Conservation (phyloP, 441 rosid species). For the Biscutella laevigata region DNA sequence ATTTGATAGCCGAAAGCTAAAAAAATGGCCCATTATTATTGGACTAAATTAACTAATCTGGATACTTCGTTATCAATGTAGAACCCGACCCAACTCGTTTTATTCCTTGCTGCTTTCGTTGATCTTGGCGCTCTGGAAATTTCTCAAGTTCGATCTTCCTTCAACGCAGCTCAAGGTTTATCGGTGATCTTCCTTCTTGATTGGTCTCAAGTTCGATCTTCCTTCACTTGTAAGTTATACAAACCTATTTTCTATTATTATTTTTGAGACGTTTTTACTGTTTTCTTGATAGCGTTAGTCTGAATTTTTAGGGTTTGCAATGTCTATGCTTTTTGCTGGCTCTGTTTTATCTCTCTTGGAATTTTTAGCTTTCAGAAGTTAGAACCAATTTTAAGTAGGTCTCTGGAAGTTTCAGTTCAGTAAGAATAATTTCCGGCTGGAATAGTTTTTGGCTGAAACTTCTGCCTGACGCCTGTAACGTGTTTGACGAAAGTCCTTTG, state of each 20-base stretch:
- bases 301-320: neutral
- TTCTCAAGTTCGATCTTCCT: no score
- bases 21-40: neutral
- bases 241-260: neutral
- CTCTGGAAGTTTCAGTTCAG: neutral
- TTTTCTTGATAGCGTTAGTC: neutral
- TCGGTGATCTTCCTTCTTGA: slow-evolving; percentile 1
- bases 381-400: neutral
- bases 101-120: neutral
- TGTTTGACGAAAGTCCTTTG: slow-evolving; percentile 20
- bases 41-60: slow-evolving; percentile 7
- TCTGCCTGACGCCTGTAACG: neutral
- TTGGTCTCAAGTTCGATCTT: neutral
- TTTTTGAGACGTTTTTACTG: neutral
- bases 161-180: no score
- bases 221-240: neutral
- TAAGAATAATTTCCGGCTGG: neutral
- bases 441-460: no score
- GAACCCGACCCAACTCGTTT: neutral
- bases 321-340: neutral
- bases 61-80: neutral
- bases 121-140: slow-evolving; percentile 3
- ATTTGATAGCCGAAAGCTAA: neutral
- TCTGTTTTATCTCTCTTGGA: neutral
- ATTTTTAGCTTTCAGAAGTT: neutral